Conservation (phyloP, 441 rosid species). For the Cnidoscolus chayamansa region DNA sequence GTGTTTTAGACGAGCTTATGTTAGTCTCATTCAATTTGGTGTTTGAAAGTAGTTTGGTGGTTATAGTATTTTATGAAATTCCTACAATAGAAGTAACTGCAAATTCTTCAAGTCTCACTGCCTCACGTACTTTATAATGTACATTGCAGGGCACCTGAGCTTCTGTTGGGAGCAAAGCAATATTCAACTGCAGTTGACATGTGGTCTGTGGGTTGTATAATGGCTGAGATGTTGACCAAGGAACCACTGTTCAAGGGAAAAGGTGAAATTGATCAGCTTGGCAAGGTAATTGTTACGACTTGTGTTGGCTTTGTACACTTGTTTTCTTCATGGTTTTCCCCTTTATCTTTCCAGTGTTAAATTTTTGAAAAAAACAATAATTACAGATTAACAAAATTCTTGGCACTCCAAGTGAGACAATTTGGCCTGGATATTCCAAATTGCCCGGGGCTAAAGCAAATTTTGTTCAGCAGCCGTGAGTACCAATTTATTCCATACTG, state of each 20-base stretch:
- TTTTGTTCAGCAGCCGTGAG: slow-evolving; percentile 66
- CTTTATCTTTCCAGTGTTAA: neutral
- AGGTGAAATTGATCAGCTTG: slow-evolving; percentile 63
- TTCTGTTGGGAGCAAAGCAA: slow-evolving; percentile 69
- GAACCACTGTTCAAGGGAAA: slow-evolving; percentile 71
- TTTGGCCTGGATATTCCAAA: slow-evolving; percentile 63
- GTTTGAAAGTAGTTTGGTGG: neutral
- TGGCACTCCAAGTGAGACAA: slow-evolving; percentile 67
- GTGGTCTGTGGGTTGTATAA: slow-evolving; percentile 96
- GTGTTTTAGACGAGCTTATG: neutral
- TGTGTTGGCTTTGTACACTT: neutral
- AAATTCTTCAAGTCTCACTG: slow-evolving; percentile 15
- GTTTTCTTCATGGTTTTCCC: neutral
- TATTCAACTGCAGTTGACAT: slow-evolving; percentile 85
- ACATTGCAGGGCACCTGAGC: slow-evolving; percentile 77
- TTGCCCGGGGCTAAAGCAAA: slow-evolving; percentile 67
- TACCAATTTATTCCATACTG: slow-evolving; percentile 9
- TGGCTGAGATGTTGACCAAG: slow-evolving; percentile 74
- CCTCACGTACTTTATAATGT: neutral
- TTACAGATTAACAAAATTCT: slow-evolving; percentile 67
- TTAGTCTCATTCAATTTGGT: neutral
- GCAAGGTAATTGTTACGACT: slow-evolving; percentile 40
- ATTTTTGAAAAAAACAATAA: neutral
- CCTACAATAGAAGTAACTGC: neutral
- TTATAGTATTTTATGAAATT: neutral